Conservation (phyloP, 2,329 filamentous ascomycete genomes). For the Chaetothyriales sp. region DNA sequence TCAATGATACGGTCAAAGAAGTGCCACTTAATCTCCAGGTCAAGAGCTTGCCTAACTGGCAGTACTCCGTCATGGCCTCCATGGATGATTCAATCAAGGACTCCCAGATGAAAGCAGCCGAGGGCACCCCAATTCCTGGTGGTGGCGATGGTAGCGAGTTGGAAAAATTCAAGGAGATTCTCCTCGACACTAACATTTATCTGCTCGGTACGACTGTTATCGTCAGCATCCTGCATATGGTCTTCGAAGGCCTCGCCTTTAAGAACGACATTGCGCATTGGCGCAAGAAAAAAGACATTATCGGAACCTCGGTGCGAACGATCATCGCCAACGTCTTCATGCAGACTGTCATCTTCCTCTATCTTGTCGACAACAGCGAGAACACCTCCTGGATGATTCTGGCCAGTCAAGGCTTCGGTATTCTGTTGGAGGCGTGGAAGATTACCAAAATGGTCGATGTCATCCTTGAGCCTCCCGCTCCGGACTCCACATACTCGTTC, state of each 20-base stretch:
- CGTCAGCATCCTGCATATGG: conserved; percentile 77
- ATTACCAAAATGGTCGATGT: conserved; percentile 91
- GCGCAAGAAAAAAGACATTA: conserved; percentile 98
- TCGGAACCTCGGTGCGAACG: conserved; percentile 87
- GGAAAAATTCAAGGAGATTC: conserved; percentile 91
- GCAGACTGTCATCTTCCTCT: conserved; percentile 90
- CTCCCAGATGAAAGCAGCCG: conserved; percentile 61
- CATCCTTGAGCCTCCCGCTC: conserved; percentile 52
- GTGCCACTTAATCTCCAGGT: conserved; percentile 73
- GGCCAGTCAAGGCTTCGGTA: conserved; percentile 76
- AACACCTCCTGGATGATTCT: conserved; percentile 99
- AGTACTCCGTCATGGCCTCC: conserved; percentile 70
- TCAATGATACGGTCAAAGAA: conserved; percentile 76
- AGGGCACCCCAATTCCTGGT: conserved; percentile 53
- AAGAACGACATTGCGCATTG: conserved; percentile 96
- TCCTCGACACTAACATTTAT: conserved; percentile 86
- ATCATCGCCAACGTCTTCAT: conserved; percentile 97
- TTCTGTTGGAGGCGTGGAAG: conserved; percentile 74
- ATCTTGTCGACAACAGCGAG: conserved; percentile 91
- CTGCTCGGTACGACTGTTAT: conserved; percentile 70
- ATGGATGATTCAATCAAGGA: conserved; percentile 81
- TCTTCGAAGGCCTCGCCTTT: conserved; percentile 92
- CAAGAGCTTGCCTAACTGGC: conserved; percentile 71
- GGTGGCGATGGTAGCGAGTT: conserved; percentile 85
- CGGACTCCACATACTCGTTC: conserved; percentile 54